These are phyloP conservation scores for Penicillium griseofulvum DNA, from an alignment of 2,329 filamentous ascomycete species.

Conservation along the genomic window DNA sequence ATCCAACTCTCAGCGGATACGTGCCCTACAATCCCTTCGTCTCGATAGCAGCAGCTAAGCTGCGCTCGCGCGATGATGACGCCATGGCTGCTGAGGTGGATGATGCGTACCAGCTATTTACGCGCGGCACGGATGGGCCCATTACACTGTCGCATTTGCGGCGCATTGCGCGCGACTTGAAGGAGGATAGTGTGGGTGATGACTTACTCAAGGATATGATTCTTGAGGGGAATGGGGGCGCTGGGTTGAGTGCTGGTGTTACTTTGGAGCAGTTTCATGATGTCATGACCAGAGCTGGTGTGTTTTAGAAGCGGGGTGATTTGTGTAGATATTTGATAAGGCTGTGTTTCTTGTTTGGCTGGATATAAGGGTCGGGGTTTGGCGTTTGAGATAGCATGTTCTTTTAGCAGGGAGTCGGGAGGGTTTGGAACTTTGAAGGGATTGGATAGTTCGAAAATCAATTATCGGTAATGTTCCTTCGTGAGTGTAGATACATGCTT, in stretches of 20 bases:
- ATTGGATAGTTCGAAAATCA: not conserved
- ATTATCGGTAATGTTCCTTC: conserved; percentile 9
- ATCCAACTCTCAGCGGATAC: conserved; percentile 76
- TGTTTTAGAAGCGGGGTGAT: conserved; percentile 57
- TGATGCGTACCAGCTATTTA: conserved; percentile 80
- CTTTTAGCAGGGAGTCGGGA: not conserved
- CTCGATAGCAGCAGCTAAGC: conserved; percentile 81
- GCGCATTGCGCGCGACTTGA: conserved; percentile 74
- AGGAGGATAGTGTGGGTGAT: conserved; percentile 75
- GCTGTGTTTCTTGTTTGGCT: not conserved
- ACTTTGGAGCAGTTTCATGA: conserved; percentile 76
- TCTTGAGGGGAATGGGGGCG: conserved; percentile 83
- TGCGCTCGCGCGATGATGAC: conserved; percentile 59
- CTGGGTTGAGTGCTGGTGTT: conserved; percentile 68
- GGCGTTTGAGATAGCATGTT: not conserved
- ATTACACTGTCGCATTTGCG: conserved; percentile 79
- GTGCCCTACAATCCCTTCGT: conserved; percentile 79
- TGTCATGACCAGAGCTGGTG: conserved; percentile 80
- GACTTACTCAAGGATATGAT: conserved; percentile 90
- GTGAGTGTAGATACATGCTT: conserved; percentile 22
- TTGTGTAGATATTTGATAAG: not conserved
- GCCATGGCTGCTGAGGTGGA: conserved; percentile 68
- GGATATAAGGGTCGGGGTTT: conserved; percentile 4
- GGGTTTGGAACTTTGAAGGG: not conserved
- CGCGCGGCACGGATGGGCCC: conserved; percentile 52